Evolutionary conservation across 1,284 basidiomycete species (phyloP).

Genomic region (Leccinum olivaceoglutinosum): DNA sequence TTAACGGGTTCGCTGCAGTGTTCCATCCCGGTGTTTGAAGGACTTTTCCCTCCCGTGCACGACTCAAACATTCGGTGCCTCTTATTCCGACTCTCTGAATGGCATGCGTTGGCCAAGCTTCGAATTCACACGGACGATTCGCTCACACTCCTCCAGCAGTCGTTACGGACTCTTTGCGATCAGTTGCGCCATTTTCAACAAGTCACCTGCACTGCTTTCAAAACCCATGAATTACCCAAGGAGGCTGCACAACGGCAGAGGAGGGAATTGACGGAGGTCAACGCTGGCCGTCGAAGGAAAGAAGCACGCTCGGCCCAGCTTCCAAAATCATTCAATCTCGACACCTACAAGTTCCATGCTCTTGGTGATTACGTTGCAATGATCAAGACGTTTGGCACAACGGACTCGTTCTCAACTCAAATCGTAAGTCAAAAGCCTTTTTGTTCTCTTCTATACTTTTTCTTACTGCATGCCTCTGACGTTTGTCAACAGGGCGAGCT

Average conservation of each 20-base stretch:
- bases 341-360: not conserved
- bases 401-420: not conserved
- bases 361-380: not conserved
- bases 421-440: not conserved
- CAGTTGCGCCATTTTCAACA: not conserved
- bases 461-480: too few species aligned
- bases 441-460: not conserved
- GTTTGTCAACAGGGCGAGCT: not conserved
- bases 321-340: not conserved
- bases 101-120: not conserved
- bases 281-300: not conserved
- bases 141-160: not conserved
- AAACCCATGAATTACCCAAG: not conserved
- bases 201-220: not conserved
- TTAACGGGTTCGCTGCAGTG: not conserved
- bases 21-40: not conserved
- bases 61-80: not conserved
- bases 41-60: not conserved
- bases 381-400: not conserved
- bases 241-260: not conserved
- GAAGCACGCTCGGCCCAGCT: not conserved
- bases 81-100: not conserved
- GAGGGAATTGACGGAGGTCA: not conserved
- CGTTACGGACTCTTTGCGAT: not conserved
- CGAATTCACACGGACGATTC: not conserved